Evolutionary conservation across 345 rosid species (phyloP).

Genomic region (Syzygium aromaticum): DNA sequence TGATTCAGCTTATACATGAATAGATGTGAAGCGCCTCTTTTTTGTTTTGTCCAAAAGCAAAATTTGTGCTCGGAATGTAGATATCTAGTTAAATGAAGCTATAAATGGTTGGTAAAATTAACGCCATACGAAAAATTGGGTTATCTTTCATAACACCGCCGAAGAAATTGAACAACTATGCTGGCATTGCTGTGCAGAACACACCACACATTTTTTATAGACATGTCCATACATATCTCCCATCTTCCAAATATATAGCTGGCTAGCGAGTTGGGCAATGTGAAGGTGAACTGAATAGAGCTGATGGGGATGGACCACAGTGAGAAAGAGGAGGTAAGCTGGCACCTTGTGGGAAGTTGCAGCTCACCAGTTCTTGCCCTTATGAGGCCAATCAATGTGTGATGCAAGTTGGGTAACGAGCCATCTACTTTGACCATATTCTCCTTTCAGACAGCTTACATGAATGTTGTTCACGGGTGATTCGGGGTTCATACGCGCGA

Average conservation of each 20-base stretch:
- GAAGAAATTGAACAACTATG: background rate
- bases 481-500: background rate
- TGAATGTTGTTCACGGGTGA: background rate
- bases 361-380: background rate
- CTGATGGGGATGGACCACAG: background rate
- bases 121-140: no score
- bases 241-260: background rate
- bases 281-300: background rate
- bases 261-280: background rate
- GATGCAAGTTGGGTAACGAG: background rate
- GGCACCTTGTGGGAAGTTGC: background rate
- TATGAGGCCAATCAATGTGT: background rate
- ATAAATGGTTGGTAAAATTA: no score
- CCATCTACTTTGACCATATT: background rate
- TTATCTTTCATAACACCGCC: accelerated
- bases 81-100: background rate
- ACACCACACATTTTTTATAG: background rate
- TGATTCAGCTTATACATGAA: background rate
- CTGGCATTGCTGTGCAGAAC: accelerated
- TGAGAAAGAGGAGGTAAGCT: background rate
- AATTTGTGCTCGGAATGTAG: background rate
- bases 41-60: background rate
- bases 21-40: no score
- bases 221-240: background rate
- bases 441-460: background rate